These are phyloP conservation scores for Candida dubliniensis DNA, from an alignment of 1,139 yeast genomes.

Conservation along the genomic window DNA sequence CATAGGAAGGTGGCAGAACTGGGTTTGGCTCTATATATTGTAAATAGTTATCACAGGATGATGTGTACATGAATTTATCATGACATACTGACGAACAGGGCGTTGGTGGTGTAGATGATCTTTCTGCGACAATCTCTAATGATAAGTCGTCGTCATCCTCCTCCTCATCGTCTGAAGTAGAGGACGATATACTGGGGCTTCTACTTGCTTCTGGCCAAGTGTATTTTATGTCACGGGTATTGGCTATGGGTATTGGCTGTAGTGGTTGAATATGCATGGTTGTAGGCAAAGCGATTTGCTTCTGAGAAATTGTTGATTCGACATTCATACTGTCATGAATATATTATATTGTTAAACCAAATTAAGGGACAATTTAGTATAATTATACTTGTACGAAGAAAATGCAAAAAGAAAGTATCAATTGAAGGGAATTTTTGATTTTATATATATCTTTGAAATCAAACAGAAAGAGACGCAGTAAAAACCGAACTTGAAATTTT, in stretches of 20 bases:
- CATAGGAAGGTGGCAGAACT: conserved; percentile 49
- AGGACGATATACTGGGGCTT: conserved; percentile 5
- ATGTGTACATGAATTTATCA: background rate
- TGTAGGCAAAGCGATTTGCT: conserved; percentile 1
- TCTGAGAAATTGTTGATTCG: conserved; percentile 1
- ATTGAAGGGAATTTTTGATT: no score
- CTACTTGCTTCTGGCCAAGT: conserved; percentile 1
- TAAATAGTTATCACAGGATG: conserved; percentile 24
- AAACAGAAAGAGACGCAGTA: background rate
- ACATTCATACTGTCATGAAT: conserved; percentile 6
- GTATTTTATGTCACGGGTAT: background rate
- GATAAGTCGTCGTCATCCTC: conserved; percentile 8
- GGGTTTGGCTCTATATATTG: conserved; percentile 52
- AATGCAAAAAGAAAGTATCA: no score
- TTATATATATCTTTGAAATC: no score
- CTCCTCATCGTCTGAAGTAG: conserved; percentile 7
- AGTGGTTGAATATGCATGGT: conserved; percentile 11
- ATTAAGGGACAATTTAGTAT: no score
- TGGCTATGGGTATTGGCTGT: conserved; percentile 5
- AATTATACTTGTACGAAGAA: no score
- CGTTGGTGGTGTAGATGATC: conserved; percentile 14
- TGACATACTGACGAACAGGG: conserved; percentile 8
- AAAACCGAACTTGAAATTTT: background rate
- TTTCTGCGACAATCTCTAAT: conserved; percentile 3
- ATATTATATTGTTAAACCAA: no score